phyloP scores from a whole-genome alignment of 768 basidiomycete genomes.

The Grammothele lineata region DNA sequence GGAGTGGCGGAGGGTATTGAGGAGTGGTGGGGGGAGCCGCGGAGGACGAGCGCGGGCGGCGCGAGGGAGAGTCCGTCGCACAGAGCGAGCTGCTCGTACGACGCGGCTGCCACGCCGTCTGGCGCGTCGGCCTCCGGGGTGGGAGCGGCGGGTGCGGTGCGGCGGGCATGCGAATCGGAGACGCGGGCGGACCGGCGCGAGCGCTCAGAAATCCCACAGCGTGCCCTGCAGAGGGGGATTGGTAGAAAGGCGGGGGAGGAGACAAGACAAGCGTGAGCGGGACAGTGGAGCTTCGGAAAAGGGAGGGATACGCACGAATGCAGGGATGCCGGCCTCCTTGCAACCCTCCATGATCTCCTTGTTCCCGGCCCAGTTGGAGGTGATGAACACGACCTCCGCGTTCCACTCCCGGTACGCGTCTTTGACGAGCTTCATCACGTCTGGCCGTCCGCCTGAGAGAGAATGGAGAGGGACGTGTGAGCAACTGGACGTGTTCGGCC shows the following conservation, averaged over 20 bases:
- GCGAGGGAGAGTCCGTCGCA: no score
- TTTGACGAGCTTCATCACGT: conserved; percentile 34
- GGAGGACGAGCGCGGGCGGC: no score
- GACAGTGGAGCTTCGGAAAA: not conserved
- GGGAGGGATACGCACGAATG: conserved; percentile 28
- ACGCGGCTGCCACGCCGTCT: no score
- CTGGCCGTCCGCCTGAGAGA: conserved; percentile 32
- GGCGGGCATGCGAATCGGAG: no score
- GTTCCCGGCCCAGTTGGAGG: conserved; percentile 38
- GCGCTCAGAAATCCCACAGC: conserved; percentile 34
- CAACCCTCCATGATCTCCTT: conserved; percentile 39
- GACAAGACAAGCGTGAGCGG: not conserved
- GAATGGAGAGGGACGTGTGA: not conserved
- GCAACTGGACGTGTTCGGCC: no score
- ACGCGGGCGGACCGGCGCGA: no score
- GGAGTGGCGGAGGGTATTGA: no score
- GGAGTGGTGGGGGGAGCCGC: no score
- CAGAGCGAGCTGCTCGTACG: no score
- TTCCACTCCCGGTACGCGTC: conserved; percentile 33
- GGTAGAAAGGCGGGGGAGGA: conserved; percentile 1
- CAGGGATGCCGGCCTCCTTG: conserved; percentile 32
- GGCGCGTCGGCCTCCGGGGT: no score
- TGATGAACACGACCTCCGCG: conserved; percentile 42
- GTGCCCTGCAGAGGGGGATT: conserved; percentile 25
- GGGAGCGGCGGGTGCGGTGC: no score